Evolutionary conservation across 2,329 filamentous ascomycete genomes (phyloP), one percentile per base, ranked within the genome.

Genomic region (Emergomyces orientalis): DNA sequence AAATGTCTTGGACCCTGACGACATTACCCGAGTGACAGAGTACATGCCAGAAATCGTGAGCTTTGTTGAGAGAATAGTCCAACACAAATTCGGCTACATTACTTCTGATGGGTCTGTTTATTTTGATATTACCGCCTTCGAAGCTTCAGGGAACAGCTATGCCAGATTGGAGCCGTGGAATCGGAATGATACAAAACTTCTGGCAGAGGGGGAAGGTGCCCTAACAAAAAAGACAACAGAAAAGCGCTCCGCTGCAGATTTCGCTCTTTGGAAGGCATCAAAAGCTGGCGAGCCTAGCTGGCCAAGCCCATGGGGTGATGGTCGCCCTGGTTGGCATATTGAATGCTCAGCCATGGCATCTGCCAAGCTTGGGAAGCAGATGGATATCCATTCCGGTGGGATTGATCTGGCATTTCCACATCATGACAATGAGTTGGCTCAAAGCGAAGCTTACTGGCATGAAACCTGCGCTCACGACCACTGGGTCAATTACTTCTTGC

Each of bases 341-440:
- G 92, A 97, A 78, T 97, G 93, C 85, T 92, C 88, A 1, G 91
- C 91, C 19, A 97, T 97, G 93, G 91, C 92, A 0, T 93, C 89
- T 1, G 90, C 92, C 66, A 84, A 91, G n/a, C 79, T 97, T 1
- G 92, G 92, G 5, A 82, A 86, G 34, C 83, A 87, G 65, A 91
- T 97, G 80, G 93, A 97, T 73, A 90, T 97, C 61, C 93, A 97
- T 75, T 95, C 90, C 27, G 92, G 93, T 34, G 93, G 93, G 63
- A 88, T 96, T 64, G 93, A 97, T 74, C 82, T 97, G 61, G 87
- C 88, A 0, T 96, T 96, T 75, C 91, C 92, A 0, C 92, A 96
- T 74, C 92, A 92, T 75, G 92, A 94, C 74, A 97, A 96, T 69
- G 93, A 96, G 74, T 78, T 96, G 67, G 91, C 91, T 0, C 91